Conservation (phyloP, 192 early-diverging fungal genomes). For the Haplosporangium gracile region DNA sequence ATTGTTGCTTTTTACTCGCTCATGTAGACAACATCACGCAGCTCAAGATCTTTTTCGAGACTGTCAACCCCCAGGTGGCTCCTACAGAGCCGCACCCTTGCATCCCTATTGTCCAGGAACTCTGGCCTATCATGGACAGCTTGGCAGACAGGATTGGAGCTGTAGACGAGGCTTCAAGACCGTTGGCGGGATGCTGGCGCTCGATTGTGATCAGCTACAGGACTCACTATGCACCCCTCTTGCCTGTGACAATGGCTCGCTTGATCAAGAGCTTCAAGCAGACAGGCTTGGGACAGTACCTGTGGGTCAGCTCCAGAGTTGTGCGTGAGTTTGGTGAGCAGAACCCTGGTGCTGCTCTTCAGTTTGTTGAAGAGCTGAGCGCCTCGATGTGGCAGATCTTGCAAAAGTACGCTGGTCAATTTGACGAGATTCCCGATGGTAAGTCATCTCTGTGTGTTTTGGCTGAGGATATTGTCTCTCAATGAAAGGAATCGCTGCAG, state of each 20-base stretch:
- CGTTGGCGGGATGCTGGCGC: conserved; percentile 69
- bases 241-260: conserved; percentile 70
- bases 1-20: not conserved
- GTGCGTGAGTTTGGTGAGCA: conserved; percentile 75
- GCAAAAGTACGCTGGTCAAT: conserved; percentile 60
- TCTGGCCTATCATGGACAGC: conserved; percentile 82
- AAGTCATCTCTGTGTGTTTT: conserved; percentile 22
- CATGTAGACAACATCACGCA: conserved; percentile 67
- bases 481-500: not conserved
- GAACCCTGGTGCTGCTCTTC: conserved; percentile 63
- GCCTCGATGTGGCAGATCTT: conserved; percentile 71
- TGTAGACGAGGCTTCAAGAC: conserved; percentile 61
- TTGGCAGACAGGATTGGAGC: conserved; percentile 67
- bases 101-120: conserved; percentile 70
- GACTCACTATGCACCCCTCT: conserved; percentile 65
- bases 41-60: conserved; percentile 72
- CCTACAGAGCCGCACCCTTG: conserved; percentile 71
- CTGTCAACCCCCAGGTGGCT: conserved; percentile 64
- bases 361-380: conserved; percentile 76
- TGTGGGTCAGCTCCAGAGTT: conserved; percentile 84
- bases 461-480: not conserved
- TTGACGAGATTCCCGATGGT: conserved; percentile 79
- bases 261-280: conserved; percentile 77
- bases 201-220: conserved; percentile 70
- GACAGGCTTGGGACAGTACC: conserved; percentile 74